phyloP scores from a whole-genome alignment of 2,329 filamentous ascomycete species.

The Pseudocercospora fijiensis region DNA sequence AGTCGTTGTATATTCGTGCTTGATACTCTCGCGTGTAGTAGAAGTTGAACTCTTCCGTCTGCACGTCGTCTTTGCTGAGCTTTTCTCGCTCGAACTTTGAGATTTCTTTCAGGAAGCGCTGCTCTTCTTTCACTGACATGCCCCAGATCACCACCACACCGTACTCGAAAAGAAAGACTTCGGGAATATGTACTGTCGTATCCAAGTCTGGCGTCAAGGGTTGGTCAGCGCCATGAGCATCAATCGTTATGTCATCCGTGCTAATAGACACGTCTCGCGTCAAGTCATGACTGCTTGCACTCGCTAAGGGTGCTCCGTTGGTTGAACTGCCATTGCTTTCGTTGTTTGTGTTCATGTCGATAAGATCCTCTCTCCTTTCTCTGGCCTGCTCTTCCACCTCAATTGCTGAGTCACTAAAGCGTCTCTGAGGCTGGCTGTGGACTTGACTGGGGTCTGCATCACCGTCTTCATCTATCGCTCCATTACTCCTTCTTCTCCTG shows the following conservation, averaged over 20 bases:
- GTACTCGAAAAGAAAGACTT: slow-evolving; percentile 95
- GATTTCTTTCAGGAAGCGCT: slow-evolving; percentile 87
- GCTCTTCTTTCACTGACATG: slow-evolving; percentile 87
- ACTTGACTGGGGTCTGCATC: slow-evolving; percentile 24
- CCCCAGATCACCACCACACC: slow-evolving; percentile 98
- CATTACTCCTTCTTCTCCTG: slow-evolving; percentile 24
- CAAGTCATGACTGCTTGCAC: slow-evolving; percentile 15
- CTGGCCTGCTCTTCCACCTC: slow-evolving; percentile 58
- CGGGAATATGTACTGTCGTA: slow-evolving; percentile 83
- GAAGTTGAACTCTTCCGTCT: slow-evolving; percentile 98
- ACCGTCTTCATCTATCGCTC: slow-evolving; percentile 20
- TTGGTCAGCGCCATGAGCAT: slow-evolving; percentile 17
- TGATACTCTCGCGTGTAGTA: slow-evolving; percentile 99
- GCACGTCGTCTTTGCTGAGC: slow-evolving; percentile 80
- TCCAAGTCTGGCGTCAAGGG: slow-evolving; percentile 69
- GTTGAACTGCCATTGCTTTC: slow-evolving; percentile 18
- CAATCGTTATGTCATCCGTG: slow-evolving; percentile 16
- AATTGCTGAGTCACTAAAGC: slow-evolving; percentile 72
- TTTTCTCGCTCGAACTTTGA: slow-evolving; percentile 93
- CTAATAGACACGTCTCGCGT: slow-evolving; percentile 11
- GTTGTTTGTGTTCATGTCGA: slow-evolving; percentile 31
- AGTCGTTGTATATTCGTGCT: slow-evolving; percentile 98
- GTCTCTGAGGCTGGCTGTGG: slow-evolving; percentile 52
- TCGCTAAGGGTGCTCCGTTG: slow-evolving; percentile 18
- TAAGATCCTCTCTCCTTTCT: slow-evolving; percentile 39